A percentile compares a stretch with the other conserved stretches of the same genome.
These are phyloP conservation scores for Gautieria morchelliformis DNA, from an alignment of 768 basidiomycete species.

Conservation along the genomic window DNA sequence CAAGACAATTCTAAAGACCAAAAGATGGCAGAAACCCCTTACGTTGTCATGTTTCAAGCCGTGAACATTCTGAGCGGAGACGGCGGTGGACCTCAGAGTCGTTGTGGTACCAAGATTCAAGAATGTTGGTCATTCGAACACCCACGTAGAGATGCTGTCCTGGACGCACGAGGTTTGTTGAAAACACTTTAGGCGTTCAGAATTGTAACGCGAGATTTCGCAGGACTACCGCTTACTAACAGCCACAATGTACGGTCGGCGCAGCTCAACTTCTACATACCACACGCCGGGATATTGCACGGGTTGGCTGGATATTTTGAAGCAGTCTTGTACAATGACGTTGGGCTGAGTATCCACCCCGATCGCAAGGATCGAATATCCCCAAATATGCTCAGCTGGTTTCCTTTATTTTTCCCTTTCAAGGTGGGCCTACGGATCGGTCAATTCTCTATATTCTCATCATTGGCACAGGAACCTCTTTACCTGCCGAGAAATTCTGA, in stretches of 20 bases:
- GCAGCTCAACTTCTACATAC: conserved; percentile 81
- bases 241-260: conserved; percentile 90
- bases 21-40: conserved; percentile 85
- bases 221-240: conserved; percentile 89
- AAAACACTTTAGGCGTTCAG: background rate
- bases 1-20: conserved; percentile 39
- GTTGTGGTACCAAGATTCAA: conserved; percentile 78
- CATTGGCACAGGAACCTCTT: conserved; percentile 62
- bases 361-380: conserved; percentile 76
- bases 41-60: conserved; percentile 97
- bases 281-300: conserved; percentile 87
- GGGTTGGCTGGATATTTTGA: conserved; percentile 98
- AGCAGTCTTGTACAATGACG: conserved; percentile 80
- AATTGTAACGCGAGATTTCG: background rate
- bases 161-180: conserved; percentile 57
- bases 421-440: conserved; percentile 35
- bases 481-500: conserved; percentile 91
- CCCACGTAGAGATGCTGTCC: conserved; percentile 69
- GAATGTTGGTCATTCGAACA: conserved; percentile 98
- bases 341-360: conserved; percentile 92
- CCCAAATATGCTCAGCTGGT: conserved; percentile 99
- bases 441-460: background rate
- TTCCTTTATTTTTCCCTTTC: conserved; percentile 94
- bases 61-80: conserved; percentile 82
- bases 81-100: conserved; percentile 44